Percentiles rank a stretch among this genome's conserved stretches.
Conservation (phyloP, 1,284 basidiomycete species). For the Trichosporon sp. region DNA sequence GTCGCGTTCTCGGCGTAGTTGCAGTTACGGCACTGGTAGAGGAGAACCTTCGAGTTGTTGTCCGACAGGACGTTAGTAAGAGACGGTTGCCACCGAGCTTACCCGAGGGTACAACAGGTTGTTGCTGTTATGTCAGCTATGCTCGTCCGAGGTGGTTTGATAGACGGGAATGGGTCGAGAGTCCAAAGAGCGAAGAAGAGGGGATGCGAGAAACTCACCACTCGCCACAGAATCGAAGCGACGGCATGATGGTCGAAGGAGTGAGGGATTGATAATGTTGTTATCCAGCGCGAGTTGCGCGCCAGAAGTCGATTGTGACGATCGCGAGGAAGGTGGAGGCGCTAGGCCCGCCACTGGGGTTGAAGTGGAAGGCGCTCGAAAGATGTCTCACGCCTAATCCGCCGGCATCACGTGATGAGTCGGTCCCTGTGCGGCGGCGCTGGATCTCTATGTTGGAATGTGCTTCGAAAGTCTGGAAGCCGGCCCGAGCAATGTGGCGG, state of each 20-base stretch:
- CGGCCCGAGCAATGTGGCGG: neutral
- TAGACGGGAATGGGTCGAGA: neutral
- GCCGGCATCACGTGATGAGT: neutral
- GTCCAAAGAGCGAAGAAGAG: neutral
- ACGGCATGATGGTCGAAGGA: conserved; percentile 38
- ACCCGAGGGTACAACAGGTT: conserved; percentile 84
- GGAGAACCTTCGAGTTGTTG: conserved; percentile 78
- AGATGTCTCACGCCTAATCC: neutral
- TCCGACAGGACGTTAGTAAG: conserved; percentile 63
- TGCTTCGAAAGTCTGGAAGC: too few relatives aligned
- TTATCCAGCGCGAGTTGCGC: neutral
- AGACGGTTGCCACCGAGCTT: conserved; percentile 25
- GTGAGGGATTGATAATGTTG: conserved; percentile 6
- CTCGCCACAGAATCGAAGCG: conserved; percentile 83
- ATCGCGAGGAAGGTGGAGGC: conserved; percentile 12
- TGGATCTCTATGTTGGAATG: too few relatives aligned
- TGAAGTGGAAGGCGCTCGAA: neutral
- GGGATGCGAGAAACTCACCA: conserved; percentile 57
- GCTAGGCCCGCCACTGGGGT: neutral
- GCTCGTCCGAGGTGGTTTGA: too few relatives aligned
- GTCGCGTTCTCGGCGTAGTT: conserved; percentile 76
- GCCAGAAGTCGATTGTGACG: neutral
- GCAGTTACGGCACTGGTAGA: conserved; percentile 93
- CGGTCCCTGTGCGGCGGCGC: too few relatives aligned
- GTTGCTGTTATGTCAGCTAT: conserved; percentile 61